phyloP scores from a whole-genome alignment of 2,329 filamentous ascomycete genomes.

The Penicillium sp. region DNA sequence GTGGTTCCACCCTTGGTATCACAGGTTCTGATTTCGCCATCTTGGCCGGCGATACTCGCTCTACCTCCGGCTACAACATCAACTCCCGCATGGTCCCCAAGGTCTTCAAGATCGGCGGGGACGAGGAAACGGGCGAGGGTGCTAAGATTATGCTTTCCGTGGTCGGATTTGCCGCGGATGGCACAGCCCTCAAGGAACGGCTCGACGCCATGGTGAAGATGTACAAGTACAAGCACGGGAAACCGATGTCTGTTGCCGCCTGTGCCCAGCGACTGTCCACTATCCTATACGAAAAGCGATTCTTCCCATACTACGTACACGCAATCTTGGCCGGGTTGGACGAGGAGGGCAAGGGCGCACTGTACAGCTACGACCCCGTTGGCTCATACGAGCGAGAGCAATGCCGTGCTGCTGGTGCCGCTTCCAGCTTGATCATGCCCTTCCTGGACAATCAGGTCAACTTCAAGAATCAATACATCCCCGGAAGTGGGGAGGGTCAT shows the following conservation, averaged over 20 bases:
- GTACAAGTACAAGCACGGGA: constrained; percentile 97
- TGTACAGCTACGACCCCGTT: constrained; percentile 97
- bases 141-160: constrained; percentile 86
- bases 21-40: constrained; percentile 91
- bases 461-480: constrained; percentile 97
- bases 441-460: constrained; percentile 99
- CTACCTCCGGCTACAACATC: constrained; percentile 96
- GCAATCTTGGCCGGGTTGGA: constrained; percentile 92
- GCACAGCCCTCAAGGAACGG: constrained; percentile 85
- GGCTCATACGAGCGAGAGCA: constrained; percentile 97
- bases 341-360: constrained; percentile 85
- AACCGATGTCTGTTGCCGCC: constrained; percentile 88
- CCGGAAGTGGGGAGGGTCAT: constrained; percentile 77
- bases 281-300: constrained; percentile 93
- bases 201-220: constrained; percentile 95
- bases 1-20: constrained; percentile 92
- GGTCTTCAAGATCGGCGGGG: constrained; percentile 93
- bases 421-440: constrained; percentile 93
- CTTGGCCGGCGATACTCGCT: constrained; percentile 93
- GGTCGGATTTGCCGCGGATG: constrained; percentile 92
- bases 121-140: constrained; percentile 75
- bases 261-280: constrained; percentile 93
- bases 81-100: constrained; percentile 94
- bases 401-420: constrained; percentile 87
- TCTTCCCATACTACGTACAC: constrained; percentile 97